phyloP scores from a whole-genome alignment of 1,284 basidiomycete species.

The Cutaneotrichosporon sp. region DNA sequence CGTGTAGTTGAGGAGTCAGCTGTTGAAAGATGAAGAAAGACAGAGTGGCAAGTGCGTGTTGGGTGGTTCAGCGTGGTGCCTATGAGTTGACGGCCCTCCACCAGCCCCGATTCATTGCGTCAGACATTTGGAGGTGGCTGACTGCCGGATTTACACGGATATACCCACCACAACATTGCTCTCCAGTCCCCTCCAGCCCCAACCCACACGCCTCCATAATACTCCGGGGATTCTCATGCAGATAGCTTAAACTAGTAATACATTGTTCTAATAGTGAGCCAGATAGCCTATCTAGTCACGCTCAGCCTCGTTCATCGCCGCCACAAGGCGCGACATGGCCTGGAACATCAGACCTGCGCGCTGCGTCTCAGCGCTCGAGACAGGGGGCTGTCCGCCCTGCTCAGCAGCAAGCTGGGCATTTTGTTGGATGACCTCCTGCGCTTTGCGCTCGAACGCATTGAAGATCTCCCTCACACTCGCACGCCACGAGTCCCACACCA shows the following conservation, averaged over 20 bases:
- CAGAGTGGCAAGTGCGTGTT: not conserved
- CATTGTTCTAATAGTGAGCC: too few species aligned
- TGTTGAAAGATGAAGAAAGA: not conserved
- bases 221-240: too few species aligned
- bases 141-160: not conserved
- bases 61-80: too few species aligned
- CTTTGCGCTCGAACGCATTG: slow-evolving; percentile 39
- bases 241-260: too few species aligned
- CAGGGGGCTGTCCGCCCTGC: slow-evolving; percentile 10
- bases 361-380: slow-evolving; percentile 39
- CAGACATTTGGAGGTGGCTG: not conserved
- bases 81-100: too few species aligned
- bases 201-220: too few species aligned
- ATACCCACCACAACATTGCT: too few species aligned
- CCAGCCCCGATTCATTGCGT: too few species aligned
- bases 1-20: not conserved
- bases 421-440: slow-evolving; percentile 42
- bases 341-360: slow-evolving; percentile 46
- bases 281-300: too few species aligned
- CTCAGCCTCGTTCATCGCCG: slow-evolving; percentile 49
- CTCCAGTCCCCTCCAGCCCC: too few species aligned
- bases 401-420: slow-evolving; percentile 19
- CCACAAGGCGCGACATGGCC: slow-evolving; percentile 42
- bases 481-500: slow-evolving; percentile 48
- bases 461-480: slow-evolving; percentile 46